Base-by-base conservation (phyloP, 768 basidiomycete genomes). In the Russula dissimulans region DNA sequence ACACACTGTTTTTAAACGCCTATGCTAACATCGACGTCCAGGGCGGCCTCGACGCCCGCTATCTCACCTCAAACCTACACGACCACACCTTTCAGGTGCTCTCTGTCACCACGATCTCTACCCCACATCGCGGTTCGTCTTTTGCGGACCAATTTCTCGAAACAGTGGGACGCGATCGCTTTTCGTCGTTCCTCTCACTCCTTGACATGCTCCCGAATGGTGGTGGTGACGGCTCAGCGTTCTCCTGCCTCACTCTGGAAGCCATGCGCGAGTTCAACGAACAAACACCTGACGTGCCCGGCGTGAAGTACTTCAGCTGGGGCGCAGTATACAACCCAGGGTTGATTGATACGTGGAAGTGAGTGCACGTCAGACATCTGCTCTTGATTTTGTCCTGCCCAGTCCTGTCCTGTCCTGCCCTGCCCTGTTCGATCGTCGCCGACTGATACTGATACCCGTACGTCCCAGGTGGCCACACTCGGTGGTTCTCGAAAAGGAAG, bases 21-120 rank as follows among this genome's bases (percentile, higher is more conserved):
- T 32, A 14, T n/a, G 41, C 56, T 64, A 60, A 65, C 62, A 12
- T 22, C 5, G 31, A 14, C n/a, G 44, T 43, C 53, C 77, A 76
- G 94, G 95, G 95, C 29, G 97, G 97, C 9, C 79, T 98, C 22
- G 97, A 98, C 71, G 95, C 90, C 66, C 82, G 97, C 48, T 85
- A 83, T 67, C 85, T 97, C 66, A 85, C 94, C 26, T 89, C 94
- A 1, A 84, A 92, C 46, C 80, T 97, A 53, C 84, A 82, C 41
- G 72, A 84, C 29, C 85, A 85, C 49, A 83, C 81, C 32, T 98
- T 97, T 74, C 77, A 76, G 34, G 87, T 97, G 34, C 79, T 89
- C 51, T 92, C 87, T 26, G 79, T 97, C 58, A 98, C 95, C 3
- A 97, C 95, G 10, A 91, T 99, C 69, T 89, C 93, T 29, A 90